Evolutionary conservation across 2,329 filamentous ascomycete species (phyloP).

Genomic region (Stachybotrys chlorohalonatus): DNA sequence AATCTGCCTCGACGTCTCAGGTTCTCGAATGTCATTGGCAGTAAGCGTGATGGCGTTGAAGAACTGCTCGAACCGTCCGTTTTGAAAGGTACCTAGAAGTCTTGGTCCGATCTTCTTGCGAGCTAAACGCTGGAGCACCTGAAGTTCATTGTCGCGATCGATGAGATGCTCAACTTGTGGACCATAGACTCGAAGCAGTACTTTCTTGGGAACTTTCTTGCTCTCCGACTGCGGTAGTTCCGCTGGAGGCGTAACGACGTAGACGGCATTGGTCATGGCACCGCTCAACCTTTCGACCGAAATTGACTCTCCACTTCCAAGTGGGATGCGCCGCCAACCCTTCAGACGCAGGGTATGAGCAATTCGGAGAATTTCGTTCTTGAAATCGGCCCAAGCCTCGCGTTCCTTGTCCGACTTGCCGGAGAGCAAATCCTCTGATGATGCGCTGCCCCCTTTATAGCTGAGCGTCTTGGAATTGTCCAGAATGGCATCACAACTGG

Average conservation of each 20-base stretch:
- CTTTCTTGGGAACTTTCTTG: conserved; percentile 49
- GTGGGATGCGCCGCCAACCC: conserved; percentile 77
- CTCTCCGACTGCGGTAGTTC: conserved; percentile 36
- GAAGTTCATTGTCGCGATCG: conserved; percentile 81
- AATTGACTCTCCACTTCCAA: conserved; percentile 60
- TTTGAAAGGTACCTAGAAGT: conserved; percentile 82
- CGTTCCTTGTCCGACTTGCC: conserved; percentile 54
- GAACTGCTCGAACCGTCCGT: conserved; percentile 93
- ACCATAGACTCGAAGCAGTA: conserved; percentile 86
- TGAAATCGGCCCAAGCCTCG: conserved; percentile 78
- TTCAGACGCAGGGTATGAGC: conserved; percentile 84
- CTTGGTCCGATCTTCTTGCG: conserved; percentile 90
- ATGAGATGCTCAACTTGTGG: conserved; percentile 94
- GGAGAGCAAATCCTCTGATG: conserved; percentile 31
- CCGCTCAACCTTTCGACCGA: conserved; percentile 74
- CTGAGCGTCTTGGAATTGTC: conserved; percentile 86
- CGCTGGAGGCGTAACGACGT: conserved; percentile 77
- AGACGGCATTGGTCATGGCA: conserved; percentile 92
- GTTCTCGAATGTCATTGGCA: conserved; percentile 63
- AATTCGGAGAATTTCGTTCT: conserved; percentile 82
- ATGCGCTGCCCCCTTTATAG: conserved; percentile 47
- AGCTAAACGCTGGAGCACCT: conserved; percentile 75
- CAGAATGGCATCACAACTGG: conserved; percentile 71
- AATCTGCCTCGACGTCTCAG: conserved; percentile 83
- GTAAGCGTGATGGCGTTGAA: conserved; percentile 79